These are phyloP conservation scores for Penicillium daleae DNA, from an alignment of 495 filamentous ascomycete species.

Conservation along the genomic window DNA sequence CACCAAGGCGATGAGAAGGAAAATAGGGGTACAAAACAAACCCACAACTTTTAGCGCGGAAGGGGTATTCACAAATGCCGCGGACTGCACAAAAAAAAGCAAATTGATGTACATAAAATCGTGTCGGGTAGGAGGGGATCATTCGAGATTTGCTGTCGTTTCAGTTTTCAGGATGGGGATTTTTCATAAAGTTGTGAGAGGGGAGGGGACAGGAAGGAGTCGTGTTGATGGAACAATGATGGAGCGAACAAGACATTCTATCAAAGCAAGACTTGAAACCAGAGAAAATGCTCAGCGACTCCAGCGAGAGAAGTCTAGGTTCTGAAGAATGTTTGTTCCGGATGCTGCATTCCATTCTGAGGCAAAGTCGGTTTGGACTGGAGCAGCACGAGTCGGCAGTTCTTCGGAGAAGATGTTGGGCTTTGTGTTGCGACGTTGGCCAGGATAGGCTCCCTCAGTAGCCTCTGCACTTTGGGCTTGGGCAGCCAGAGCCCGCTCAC, in stretches of 20 bases:
- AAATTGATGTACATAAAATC: slow-evolving; percentile 42
- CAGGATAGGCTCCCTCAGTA: slow-evolving; percentile 44
- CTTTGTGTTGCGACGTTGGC: slow-evolving; percentile 51
- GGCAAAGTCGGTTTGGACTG: slow-evolving; percentile 36
- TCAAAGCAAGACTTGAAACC: not conserved
- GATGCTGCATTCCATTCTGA: slow-evolving; percentile 49
- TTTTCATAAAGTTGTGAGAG: not conserved
- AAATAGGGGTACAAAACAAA: slow-evolving; percentile 12
- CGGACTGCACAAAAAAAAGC: slow-evolving; percentile 27
- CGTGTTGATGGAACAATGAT: slow-evolving; percentile 5
- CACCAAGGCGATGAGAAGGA: slow-evolving; percentile 26
- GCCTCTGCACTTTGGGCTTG: slow-evolving; percentile 39
- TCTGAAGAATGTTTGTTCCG: slow-evolving; percentile 44
- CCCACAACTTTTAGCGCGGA: slow-evolving; percentile 36
- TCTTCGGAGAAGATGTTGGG: slow-evolving; percentile 51
- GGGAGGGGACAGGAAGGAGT: slow-evolving; percentile 1
- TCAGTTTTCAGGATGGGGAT: slow-evolving; percentile 1
- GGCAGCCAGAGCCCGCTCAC: slow-evolving; percentile 56
- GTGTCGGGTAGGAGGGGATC: slow-evolving; percentile 19
- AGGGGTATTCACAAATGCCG: slow-evolving; percentile 44
- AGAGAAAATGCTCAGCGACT: slow-evolving; percentile 30
- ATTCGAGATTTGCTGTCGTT: slow-evolving; percentile 20
- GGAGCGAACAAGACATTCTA: not conserved
- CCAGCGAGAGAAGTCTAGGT: slow-evolving; percentile 52
- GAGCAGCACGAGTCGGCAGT: slow-evolving; percentile 32